These are phyloP conservation scores for Coriolopsis trogii DNA, from an alignment of 1,284 basidiomycete genomes.

Conservation along the genomic window DNA sequence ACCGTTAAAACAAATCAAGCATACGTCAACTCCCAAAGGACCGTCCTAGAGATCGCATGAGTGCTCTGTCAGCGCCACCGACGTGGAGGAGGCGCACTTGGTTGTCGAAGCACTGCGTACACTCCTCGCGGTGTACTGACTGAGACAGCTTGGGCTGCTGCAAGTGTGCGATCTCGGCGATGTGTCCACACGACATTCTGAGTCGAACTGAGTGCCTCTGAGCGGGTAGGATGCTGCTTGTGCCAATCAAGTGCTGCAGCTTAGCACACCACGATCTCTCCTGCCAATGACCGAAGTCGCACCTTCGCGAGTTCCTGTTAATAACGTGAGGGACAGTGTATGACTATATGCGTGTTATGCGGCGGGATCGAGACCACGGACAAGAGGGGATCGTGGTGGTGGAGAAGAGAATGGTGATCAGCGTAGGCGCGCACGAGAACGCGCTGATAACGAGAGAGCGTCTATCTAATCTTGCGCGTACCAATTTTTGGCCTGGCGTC, in stretches of 20 bases:
- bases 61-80: neutral
- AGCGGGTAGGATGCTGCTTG: neutral
- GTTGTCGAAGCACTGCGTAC: constrained; percentile 95
- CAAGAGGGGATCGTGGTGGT: neutral
- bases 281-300: constrained; percentile 13
- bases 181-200: constrained; percentile 35
- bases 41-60: constrained; percentile 54
- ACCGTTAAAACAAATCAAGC: constrained; percentile 93
- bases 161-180: constrained; percentile 42
- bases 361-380: neutral
- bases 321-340: too few species aligned
- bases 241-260: constrained; percentile 5
- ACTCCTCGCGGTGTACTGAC: constrained; percentile 84
- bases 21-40: constrained; percentile 84
- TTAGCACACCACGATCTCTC: neutral
- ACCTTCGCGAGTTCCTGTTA: too few species aligned
- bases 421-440: constrained; percentile 9
- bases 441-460: constrained; percentile 13
- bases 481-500: constrained; percentile 14
- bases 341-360: neutral
- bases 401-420: neutral
- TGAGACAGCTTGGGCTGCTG: constrained; percentile 47
- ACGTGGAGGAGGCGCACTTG: constrained; percentile 67
- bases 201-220: neutral
- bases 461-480: constrained; percentile 21